Base-by-base conservation (phyloP, 441 rosid genomes). In the Biscutella auriculata region DNA sequence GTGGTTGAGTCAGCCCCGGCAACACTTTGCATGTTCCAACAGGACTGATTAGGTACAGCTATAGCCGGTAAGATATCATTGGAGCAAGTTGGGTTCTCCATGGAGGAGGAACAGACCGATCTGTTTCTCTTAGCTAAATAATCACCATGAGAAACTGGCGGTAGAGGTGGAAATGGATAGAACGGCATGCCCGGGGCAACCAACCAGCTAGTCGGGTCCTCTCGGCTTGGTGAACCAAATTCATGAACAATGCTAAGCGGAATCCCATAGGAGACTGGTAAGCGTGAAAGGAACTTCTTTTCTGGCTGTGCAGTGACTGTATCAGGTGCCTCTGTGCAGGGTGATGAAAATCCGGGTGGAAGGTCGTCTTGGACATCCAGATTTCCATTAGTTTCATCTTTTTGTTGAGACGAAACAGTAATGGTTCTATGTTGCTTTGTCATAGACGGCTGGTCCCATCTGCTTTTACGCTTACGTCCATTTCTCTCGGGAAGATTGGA, bases 81-180 rank as follows among this genome's bases (percentile, higher is more conserved):
- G 42, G 64, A 49, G 65, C 50, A 62, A 62, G 49, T 9, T 5
- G 34, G 57, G 52, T 60, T 64, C 17, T 62, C 65, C 51, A 58
- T 60, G 60, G 65, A 62, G 47, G 69, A 45, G 52, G 62, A 50
- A 62, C 59, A 45, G 10, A 15, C 60, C 36, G 60, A 41, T 41
- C 52, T 50, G 54, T 75, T 78, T 69, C 73, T 76, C 70, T 53
- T 72, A 9, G 73, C 41, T 4, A 29, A 42, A 50, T 62, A 68
- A 27, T 62, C 73, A 25, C 60, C 57, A 21, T 61, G 73, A 57
- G 93, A 82, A 57, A 54, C 50, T 50, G 85, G 83, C 2, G 98
- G 98, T 46, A 86, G 65, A 40, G 98, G 98, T n/a, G 98, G 95
- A 70, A 83, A 92, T 15, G 98, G 97, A 57, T 72, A 73, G 69